Evolutionary conservation across 2,329 filamentous ascomycete species (phyloP), one percentile per base, ranked within the genome.

Genomic region (Pseudohalonectria lignicola): DNA sequence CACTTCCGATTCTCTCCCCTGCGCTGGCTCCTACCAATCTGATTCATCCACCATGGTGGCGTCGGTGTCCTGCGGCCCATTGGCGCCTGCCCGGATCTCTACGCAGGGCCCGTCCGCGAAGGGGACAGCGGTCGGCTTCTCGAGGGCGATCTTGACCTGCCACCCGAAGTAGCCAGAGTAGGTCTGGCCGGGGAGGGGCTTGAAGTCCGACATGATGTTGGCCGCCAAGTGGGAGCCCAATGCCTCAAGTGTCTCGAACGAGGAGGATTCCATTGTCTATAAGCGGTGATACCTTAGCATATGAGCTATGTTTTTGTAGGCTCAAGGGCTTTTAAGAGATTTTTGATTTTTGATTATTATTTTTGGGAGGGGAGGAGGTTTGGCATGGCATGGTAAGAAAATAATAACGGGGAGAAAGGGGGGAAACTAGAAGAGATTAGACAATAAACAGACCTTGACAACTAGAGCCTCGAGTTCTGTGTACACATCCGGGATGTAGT

Each of bases 61-160:
- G 13, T 12, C 11, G 8, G 18, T 12, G 15, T 36, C 34, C 13
- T 37, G 23, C 23, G 21, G 21, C 33, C 26, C 34, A 50, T 49
- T 26, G 48, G 51, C 47, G 56, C 51, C 50, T 40, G 55, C 48
- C 21, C 55, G 48, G 34, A 80, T 65, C 53, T 86, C 79, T 5
- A 87, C 76, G 4, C 70, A 67, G 0, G 82, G 80, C 10, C 76
- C 79, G 45, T 86, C 82, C 2, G 83, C 83, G 48, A 82, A 74
- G 1, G 76, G 71, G 16, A 87, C 78, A 0, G 83, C 83, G 11
- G 79, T 76, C 3, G 83, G 83, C 60, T 87, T 87, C 56, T 79
- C 76, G 37, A 87, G 60, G 18, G 64, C 62, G 28, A 87, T 66
- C 42, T 66, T 70, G 36, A 87, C 61, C 41, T 65, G 65, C 58